Evolutionary conservation across 139 green algal species (phyloP), one percentile per base, ranked within the genome.

Genomic region (Trebouxia sp.): DNA sequence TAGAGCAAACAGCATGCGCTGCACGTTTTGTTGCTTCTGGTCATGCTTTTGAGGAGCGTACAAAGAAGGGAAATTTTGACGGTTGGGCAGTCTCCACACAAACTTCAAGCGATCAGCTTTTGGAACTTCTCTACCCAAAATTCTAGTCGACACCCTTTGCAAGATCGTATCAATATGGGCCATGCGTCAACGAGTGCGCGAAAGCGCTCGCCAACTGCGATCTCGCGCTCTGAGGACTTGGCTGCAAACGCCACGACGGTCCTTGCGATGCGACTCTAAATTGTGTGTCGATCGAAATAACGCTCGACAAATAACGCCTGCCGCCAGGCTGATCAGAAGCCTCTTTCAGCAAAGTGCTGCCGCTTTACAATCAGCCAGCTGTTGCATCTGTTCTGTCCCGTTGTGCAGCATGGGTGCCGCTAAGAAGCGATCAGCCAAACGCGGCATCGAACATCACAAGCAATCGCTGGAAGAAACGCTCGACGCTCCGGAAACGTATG

Each of bases 401-500:
- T n/a, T 69, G n/a, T n/a, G 11, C 62, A 41, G 3, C 14, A 72
- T 72, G 62, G 62, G 62, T 11, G 62, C 32, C 62, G n/a, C 43
- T 8, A 72, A 72, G 12, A 79, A 65, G 47, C 43, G 43, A n/a
- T 45, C 41, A 47, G 42, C 11, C 32, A 79, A 79, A 47, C 74
- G 74, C 47, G 74, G 69, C 26, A 51, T 53, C 24, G 69, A 77
- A 26, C 69, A 77, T 11, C 92, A 94, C 58, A 91, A 92, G 45
- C 87, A 93, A 75, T 79, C 78, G 5, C 78, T 96, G 43, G 85
- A 82, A 9, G 89, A 94, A 9, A 74, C 90, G 56, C 82, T 96
- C 47, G 92, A 95, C 30, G 85, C 93, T 43, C 90, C 91, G 35
- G 78, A 89, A 28, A 87, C 81, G 10, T 89, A 89, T 83, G 92